Evolutionary conservation across 2,329 filamentous ascomycete genomes (phyloP), one percentile per base, ranked within the genome.

Genomic region (Cordyceps tenuipes): DNA sequence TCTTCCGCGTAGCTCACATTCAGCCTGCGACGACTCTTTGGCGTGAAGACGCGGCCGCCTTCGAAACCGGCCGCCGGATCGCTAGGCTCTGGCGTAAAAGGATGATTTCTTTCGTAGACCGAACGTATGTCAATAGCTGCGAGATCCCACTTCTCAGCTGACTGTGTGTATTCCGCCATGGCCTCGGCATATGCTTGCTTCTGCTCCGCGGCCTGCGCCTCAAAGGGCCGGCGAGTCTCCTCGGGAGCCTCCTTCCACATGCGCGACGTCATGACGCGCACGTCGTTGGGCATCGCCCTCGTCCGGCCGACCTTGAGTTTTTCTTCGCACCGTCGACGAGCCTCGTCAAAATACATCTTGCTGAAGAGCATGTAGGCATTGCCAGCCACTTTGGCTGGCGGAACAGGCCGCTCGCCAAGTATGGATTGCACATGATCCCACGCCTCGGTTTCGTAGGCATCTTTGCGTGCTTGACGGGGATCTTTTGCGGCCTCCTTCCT

Each of bases 311-410:
- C 77, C 59, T 71, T 73, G 65, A 87, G 83, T n/a, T 82, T 83
- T 57, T 86, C 83, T 63, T 88, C 84, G 67, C 87, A 89, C 52
- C 74, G 76, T 62, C 72, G 75, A 59, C 82, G 79, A 9, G 83
- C 84, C 23, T 74, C 72, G n/a, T 91, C 86, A 68, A 85, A 88
- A 67, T 88, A 81, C 4, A 81, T 86, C 66, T 91, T 95, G 70
- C 91, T 93, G 74, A 89, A 99, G 54, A 97, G 81, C 31, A 96
- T 81, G 72, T 96, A 97, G 0, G 93, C 89, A 68, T 95, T 97
- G 4, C 88, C 85, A 0, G 87, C 85, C 0, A 87, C 81, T 64
- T 93, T 90, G 56, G 79, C 76, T 5, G 93, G 92, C 56, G 84
- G 86, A 60, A 81, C 75, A 0, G 91, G 89, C 4, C 88, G 84